Base-by-base conservation (phyloP, 2,329 filamentous ascomycete species). In the Lithohypha guttulata region DNA sequence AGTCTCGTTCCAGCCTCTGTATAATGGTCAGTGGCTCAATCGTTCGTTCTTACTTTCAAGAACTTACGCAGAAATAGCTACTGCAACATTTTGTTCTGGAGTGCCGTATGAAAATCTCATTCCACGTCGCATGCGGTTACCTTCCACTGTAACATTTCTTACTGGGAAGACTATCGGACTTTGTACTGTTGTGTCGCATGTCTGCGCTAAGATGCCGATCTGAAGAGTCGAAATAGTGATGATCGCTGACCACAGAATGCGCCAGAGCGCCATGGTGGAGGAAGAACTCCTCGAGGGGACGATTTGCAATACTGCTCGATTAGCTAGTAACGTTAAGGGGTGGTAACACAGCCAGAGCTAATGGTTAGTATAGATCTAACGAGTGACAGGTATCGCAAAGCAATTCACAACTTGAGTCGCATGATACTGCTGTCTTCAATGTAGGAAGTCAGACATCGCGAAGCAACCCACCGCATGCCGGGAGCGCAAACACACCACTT, bases 131-230 rank as follows among this genome's bases (percentile, higher is more conserved):
- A 18, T n/a, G 5, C 18, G 13, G 4, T 14, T 13, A 10, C 34
- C 22, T 6, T 13, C 22, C 15, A 38, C 14, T 6, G 34, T 38
- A 13, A 29, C 21, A 18, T 38, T 38, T 10, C 20, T 23, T 9
- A 38, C 34, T 5, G 34, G 34, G 3, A 38, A 13, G 15, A 23
- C 25, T 17, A 38, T 29, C 5, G 34, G 34, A 11, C 22, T 20
- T 15, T n/a, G 34, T 15, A 38, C 22, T 15, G 21, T 15, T 29
- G 8, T 15, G 13, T 30, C 18, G 15, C 34, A 38, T n/a, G 21
- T 20, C 21, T 26, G 13, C 6, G 34, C 34, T 9, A 9, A 7
- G 7, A 7, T 15, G 14, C 28, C 28, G 14, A 30, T 7, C 7
- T 30, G 14, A 7, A 30, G 14, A 8, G 28, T 14, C 7, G 28